A percentile compares a stretch with the other conserved stretches of the same genome.
phyloP scores from a whole-genome alignment of 768 basidiomycete species.

The Mycena amicta region DNA sequence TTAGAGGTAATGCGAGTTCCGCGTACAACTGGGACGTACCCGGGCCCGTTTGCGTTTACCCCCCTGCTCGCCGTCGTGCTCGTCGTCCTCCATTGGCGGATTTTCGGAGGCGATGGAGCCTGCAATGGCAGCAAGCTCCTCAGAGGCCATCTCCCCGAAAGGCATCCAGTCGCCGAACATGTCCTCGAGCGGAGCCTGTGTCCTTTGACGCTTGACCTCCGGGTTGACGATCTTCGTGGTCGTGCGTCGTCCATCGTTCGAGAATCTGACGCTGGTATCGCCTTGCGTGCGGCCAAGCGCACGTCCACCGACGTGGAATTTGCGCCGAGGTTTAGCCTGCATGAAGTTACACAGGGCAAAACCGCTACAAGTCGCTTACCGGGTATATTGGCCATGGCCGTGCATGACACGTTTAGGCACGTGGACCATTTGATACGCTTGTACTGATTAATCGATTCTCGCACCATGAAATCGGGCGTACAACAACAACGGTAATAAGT shows the following conservation, averaged over 20 bases:
- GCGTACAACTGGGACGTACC: not conserved
- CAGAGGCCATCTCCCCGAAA: not conserved
- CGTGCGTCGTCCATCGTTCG: not conserved
- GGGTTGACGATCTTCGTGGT: not conserved
- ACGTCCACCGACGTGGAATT: not conserved
- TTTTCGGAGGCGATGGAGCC: not conserved
- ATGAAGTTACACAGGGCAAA: no score
- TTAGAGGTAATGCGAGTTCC: not conserved
- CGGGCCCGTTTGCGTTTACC: not conserved
- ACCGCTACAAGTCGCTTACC: no score
- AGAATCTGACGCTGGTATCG: not conserved
- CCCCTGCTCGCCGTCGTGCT: no score
- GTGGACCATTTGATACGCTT: no score
- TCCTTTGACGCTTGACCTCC: not conserved
- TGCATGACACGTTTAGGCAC: no score
- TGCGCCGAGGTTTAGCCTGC: no score
- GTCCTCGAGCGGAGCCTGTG: not conserved
- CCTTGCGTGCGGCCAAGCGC: not conserved
- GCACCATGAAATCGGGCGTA: no score
- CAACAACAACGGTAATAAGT: no score
- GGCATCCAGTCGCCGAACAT: not conserved
- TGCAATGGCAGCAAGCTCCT: not conserved
- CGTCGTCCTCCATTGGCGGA: not conserved
- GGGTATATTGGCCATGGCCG: no score
- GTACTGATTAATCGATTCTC: no score